Evolutionary conservation across 2,329 filamentous ascomycete species (phyloP).

Genomic region (Incumbomyces lentus): DNA sequence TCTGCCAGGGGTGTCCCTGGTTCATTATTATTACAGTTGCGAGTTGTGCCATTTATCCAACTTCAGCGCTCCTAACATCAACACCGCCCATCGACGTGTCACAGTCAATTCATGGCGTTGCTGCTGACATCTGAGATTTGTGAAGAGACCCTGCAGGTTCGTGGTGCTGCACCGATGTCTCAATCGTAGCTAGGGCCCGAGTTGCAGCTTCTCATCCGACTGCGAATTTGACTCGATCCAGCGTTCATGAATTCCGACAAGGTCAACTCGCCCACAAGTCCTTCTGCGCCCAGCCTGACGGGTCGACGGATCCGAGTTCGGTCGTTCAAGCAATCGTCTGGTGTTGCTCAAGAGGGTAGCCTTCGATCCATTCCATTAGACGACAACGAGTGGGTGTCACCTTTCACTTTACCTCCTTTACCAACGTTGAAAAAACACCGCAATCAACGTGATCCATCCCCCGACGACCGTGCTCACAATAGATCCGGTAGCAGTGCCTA

Average conservation of each 20-base stretch:
- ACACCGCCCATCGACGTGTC: background rate
- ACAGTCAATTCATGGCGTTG: slow-evolving; percentile 12
- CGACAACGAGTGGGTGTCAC: slow-evolving; percentile 17
- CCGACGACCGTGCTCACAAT: slow-evolving; percentile 22
- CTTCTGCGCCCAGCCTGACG: slow-evolving; percentile 1
- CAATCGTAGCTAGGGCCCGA: slow-evolving; percentile 1
- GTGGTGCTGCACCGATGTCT: slow-evolving; percentile 6
- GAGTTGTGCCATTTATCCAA: background rate
- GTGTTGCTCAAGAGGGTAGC: slow-evolving; percentile 3
- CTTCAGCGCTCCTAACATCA: background rate
- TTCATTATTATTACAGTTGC: too few species aligned
- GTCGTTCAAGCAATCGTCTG: background rate
- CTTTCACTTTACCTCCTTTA: slow-evolving; percentile 20
- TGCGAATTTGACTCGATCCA: background rate
- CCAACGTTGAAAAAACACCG: slow-evolving; percentile 15
- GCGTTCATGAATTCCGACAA: slow-evolving; percentile 19
- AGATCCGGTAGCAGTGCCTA: slow-evolving; percentile 42
- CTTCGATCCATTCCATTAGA: slow-evolving; percentile 15
- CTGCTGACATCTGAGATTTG: slow-evolving; percentile 5
- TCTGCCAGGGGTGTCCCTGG: too few species aligned
- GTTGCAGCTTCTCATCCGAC: background rate
- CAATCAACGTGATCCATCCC: slow-evolving; percentile 12
- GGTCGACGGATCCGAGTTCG: slow-evolving; percentile 5
- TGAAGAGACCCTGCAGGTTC: slow-evolving; percentile 3
- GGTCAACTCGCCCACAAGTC: slow-evolving; percentile 10